Evolutionary conservation across 78 protist species (phyloP).

Genomic region (Cyanophora paradoxa): DNA sequence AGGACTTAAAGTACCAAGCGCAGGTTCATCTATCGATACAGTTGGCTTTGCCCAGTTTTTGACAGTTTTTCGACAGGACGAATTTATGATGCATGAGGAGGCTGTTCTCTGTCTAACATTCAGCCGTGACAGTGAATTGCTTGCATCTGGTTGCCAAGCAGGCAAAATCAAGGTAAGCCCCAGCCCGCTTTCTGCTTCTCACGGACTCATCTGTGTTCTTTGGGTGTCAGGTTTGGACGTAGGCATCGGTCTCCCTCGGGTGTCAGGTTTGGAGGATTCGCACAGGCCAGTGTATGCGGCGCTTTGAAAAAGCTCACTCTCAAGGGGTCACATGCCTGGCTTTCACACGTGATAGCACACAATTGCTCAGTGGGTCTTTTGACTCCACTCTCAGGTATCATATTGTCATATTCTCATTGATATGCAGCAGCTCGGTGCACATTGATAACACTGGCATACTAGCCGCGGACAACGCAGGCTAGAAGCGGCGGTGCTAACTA

Average conservation of each 20-base stretch:
- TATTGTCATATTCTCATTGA: too few species aligned
- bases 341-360: slow-evolving; percentile 44
- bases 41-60: background rate
- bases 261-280: slow-evolving; percentile 14
- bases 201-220: too few species aligned
- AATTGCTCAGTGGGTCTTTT: slow-evolving; percentile 48
- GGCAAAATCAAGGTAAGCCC: slow-evolving; percentile 2
- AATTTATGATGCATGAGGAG: slow-evolving; percentile 68
- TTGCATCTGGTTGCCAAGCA: slow-evolving; percentile 37
- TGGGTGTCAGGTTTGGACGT: too few species aligned
- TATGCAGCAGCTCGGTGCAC: too few species aligned
- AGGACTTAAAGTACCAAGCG: slow-evolving; percentile 53
- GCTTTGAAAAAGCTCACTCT: slow-evolving; percentile 63
- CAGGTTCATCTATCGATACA: background rate
- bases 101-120: slow-evolving; percentile 56
- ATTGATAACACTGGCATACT: too few species aligned
- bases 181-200: too few species aligned
- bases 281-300: slow-evolving; percentile 54
- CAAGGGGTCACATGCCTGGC: slow-evolving; percentile 59
- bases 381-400: slow-evolving; percentile 58
- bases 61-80: slow-evolving; percentile 27
- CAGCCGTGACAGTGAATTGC: slow-evolving; percentile 63
- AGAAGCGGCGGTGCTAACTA: too few species aligned
- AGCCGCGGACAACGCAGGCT: too few species aligned
- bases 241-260: too few species aligned